Evolutionary conservation across 1,284 basidiomycete genomes (phyloP).

Genomic region (Laetiporus sulphureus): DNA sequence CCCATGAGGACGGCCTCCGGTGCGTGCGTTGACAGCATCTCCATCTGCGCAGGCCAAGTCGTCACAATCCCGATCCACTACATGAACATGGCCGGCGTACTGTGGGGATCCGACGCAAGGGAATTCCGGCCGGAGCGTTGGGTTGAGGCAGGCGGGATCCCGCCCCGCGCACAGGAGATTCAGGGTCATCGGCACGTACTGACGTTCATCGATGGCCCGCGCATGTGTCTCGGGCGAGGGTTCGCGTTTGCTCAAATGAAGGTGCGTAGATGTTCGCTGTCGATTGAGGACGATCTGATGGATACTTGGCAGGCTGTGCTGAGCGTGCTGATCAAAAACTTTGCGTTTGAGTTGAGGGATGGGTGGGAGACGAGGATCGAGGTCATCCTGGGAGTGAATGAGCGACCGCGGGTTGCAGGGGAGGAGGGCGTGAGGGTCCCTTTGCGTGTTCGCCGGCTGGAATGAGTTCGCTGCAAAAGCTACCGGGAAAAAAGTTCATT

Average conservation of each 20-base stretch:
- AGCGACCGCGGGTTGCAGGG: conserved; percentile 37
- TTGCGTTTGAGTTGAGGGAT: conserved; percentile 36
- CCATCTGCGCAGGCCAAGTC: conserved; percentile 37
- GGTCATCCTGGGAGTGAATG: conserved; percentile 28
- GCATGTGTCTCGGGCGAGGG: conserved; percentile 34
- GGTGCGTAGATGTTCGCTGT: too few relatives aligned
- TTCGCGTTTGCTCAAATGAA: conserved; percentile 41
- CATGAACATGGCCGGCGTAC: conserved; percentile 39
- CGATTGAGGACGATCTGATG: background rate
- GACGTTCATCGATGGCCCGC: conserved; percentile 34
- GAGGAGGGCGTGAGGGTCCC: conserved; percentile 36
- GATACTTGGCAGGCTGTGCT: conserved; percentile 32
- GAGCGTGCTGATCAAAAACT: conserved; percentile 37
- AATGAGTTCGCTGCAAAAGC: too few relatives aligned
- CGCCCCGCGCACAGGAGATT: conserved; percentile 27
- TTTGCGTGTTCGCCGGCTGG: conserved; percentile 27
- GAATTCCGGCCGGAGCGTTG: conserved; percentile 23
- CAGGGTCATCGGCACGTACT: conserved; percentile 34
- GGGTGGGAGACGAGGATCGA: conserved; percentile 33
- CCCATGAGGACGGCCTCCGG: conserved; percentile 36
- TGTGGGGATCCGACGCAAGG: conserved; percentile 36
- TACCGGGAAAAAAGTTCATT: too few relatives aligned
- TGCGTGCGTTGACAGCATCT: conserved; percentile 29
- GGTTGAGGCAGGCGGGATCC: conserved; percentile 14
- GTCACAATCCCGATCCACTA: conserved; percentile 33